These are phyloP conservation scores for Paecilomyces sp. DNA, from an alignment of 2,329 filamentous ascomycete species.

Conservation along the genomic window DNA sequence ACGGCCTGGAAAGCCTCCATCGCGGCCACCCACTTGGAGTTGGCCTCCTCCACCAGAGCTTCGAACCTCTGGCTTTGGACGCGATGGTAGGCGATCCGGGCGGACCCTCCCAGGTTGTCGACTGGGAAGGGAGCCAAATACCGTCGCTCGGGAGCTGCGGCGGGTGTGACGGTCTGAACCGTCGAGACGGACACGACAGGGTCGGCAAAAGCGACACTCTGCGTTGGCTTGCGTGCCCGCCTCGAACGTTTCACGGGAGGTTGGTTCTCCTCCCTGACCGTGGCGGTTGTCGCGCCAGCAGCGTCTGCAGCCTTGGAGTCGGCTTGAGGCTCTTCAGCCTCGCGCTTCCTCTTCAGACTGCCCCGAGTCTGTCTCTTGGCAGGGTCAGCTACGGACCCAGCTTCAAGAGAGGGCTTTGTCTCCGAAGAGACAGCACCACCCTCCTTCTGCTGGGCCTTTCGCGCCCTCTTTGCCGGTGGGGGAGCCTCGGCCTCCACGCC, in stretches of 20 bases:
- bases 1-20: constrained; percentile 12
- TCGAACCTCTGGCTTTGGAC: constrained; percentile 54
- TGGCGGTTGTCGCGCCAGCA: background rate
- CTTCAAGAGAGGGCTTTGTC: background rate
- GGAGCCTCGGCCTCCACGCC: constrained; percentile 14
- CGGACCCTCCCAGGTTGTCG: constrained; percentile 13
- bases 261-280: background rate
- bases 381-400: background rate
- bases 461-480: constrained; percentile 12
- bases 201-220: background rate
- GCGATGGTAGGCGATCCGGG: constrained; percentile 32
- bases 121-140: constrained; percentile 2
- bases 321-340: background rate
- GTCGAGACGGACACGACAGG: background rate
- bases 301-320: background rate
- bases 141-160: constrained; percentile 1
- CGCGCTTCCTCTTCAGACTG: constrained; percentile 4
- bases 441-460: constrained; percentile 2
- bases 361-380: constrained; percentile 4
- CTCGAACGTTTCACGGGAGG: constrained; percentile 3
- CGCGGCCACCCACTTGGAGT: constrained; percentile 48
- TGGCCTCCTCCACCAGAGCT: constrained; percentile 49
- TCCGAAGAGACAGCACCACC: background rate
- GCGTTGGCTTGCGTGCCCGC: constrained; percentile 5
- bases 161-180: background rate